A percentile compares a stretch with the other conserved stretches of the same genome.
Evolutionary conservation across 176 grass and related monocot genomes (phyloP).

Genomic region (Oryza meridionalis): DNA sequence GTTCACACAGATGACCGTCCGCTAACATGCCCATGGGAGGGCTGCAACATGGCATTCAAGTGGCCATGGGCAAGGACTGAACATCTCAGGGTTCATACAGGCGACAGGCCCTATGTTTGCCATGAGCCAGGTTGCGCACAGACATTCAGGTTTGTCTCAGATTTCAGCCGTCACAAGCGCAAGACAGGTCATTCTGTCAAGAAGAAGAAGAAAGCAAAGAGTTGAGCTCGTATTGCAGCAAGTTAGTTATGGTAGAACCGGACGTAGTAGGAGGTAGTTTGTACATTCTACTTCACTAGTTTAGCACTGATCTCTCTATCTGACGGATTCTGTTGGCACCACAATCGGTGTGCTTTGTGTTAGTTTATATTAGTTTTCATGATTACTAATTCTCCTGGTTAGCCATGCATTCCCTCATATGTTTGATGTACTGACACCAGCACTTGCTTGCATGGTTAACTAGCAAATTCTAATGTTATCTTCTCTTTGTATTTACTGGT

Average conservation of each 20-base stretch:
- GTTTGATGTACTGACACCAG: constrained; percentile 9
- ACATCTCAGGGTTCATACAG: constrained; percentile 88
- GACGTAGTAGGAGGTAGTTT: constrained; percentile 18
- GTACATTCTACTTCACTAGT: constrained; percentile 51
- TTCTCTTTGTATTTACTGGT: not conserved
- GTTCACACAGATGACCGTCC: constrained; percentile 82
- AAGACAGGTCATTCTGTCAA: constrained; percentile 77
- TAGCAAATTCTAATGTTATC: constrained; percentile 7
- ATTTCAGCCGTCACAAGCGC: constrained; percentile 93
- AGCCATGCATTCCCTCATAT: not conserved
- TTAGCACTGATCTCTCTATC: not conserved
- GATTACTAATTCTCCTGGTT: not conserved
- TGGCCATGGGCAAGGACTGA: constrained; percentile 97
- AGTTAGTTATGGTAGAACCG: constrained; percentile 6
- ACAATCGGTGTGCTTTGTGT: constrained; percentile 20
- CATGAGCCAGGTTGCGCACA: constrained; percentile 64
- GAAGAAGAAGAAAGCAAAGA: constrained; percentile 50
- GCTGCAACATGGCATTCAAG: constrained; percentile 84
- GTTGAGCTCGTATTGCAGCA: constrained; percentile 32
- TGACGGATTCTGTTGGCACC: constrained; percentile 13
- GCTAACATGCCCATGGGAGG: constrained; percentile 83
- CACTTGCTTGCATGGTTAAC: not conserved
- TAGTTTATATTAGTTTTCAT: constrained; percentile 11
- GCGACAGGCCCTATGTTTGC: constrained; percentile 88
- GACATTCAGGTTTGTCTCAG: constrained; percentile 94